Conservation (phyloP, 2,329 filamentous ascomycete species). For the Botrytis aclada region DNA sequence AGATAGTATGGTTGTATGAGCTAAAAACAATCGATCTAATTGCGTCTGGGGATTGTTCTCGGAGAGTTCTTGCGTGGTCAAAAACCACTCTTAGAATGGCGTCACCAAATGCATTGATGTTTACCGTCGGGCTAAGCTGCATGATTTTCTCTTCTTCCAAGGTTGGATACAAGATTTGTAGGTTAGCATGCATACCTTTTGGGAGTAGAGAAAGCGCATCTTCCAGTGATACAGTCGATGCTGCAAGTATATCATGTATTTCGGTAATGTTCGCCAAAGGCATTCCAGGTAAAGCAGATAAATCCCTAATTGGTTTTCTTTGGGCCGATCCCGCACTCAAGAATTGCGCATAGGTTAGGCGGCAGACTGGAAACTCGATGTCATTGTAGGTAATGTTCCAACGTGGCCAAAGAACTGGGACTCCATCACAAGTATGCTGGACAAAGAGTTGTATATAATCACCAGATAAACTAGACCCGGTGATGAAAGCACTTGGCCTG, state of each 20-base stretch:
- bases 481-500: slow-evolving; percentile 82
- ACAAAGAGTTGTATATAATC: slow-evolving; percentile 91
- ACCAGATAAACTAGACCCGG: slow-evolving; percentile 91
- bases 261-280: slow-evolving; percentile 56
- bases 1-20: slow-evolving; percentile 85
- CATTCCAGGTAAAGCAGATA: slow-evolving; percentile 45
- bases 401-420: slow-evolving; percentile 82
- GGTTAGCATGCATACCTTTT: slow-evolving; percentile 77
- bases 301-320: slow-evolving; percentile 38
- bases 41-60: slow-evolving; percentile 64
- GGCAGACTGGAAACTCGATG: slow-evolving; percentile 77
- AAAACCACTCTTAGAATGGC: slow-evolving; percentile 82
- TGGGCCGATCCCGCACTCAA: slow-evolving; percentile 41
- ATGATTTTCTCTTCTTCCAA: slow-evolving; percentile 66
- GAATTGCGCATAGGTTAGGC: slow-evolving; percentile 74
- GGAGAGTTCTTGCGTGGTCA: slow-evolving; percentile 74
- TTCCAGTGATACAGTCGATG: slow-evolving; percentile 73
- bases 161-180: slow-evolving; percentile 88
- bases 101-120: slow-evolving; percentile 86
- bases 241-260: slow-evolving; percentile 69
- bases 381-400: slow-evolving; percentile 77
- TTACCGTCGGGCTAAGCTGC: slow-evolving; percentile 69
- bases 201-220: slow-evolving; percentile 76
- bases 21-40: slow-evolving; percentile 90
- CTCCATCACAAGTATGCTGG: slow-evolving; percentile 82